phyloP scores from a whole-genome alignment of 805 yeast species.

The Suhomyces kilbournensis region DNA sequence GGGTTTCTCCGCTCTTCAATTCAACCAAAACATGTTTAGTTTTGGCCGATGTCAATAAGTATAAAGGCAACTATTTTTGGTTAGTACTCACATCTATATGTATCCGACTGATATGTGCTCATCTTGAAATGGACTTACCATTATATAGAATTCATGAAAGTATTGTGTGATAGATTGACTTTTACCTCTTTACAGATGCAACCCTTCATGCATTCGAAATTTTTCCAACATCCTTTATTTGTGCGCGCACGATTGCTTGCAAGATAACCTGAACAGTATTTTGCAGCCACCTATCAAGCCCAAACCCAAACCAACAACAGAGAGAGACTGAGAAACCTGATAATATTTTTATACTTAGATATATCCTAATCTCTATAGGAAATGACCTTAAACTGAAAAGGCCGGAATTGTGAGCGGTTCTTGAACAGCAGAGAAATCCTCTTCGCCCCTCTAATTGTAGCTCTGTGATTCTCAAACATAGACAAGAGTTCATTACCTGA shows the following conservation, averaged over 20 bases:
- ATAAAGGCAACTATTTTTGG: conserved; percentile 71
- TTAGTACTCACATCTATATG: background rate
- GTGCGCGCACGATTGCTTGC: background rate
- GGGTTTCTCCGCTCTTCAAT: conserved; percentile 85
- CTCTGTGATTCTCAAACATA: background rate
- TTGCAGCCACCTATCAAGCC: background rate
- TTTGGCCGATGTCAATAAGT: conserved; percentile 85
- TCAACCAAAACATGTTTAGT: conserved; percentile 86
- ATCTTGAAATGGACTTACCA: background rate
- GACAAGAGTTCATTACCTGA: background rate
- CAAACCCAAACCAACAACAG: background rate
- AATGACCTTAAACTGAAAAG: too few relatives aligned
- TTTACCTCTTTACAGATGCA: background rate
- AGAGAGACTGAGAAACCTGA: background rate
- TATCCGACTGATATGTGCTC: background rate
- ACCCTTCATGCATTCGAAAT: conserved; percentile 1
- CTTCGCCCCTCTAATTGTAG: background rate
- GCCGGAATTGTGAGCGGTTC: background rate
- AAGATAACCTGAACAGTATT: background rate
- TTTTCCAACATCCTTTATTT: conserved; percentile 4
- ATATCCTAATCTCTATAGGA: background rate
- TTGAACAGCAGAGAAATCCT: background rate
- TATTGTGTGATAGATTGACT: conserved; percentile 2
- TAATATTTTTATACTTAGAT: background rate
- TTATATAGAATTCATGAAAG: conserved; percentile 4